Base-by-base conservation (phyloP, 208 protist species). In the Leishmania turanica region DNA sequence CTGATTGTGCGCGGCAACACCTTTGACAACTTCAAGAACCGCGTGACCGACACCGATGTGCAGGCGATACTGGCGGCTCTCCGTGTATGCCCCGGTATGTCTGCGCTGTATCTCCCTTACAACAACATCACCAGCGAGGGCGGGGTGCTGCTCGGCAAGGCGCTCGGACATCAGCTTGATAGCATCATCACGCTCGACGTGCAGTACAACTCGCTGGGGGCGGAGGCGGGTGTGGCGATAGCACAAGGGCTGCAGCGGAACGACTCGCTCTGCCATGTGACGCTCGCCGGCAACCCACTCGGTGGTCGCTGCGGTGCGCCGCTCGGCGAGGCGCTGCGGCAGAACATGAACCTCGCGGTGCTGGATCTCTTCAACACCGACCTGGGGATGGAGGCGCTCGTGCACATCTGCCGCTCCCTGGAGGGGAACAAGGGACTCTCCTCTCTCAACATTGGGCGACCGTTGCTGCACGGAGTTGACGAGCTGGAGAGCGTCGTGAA, bases 401-500 rank as follows among this genome's bases (percentile, higher is more conserved):
- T 95, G 64, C 75, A 86, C 19, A 79, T 97, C 47, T 75, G 75
- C 58, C 76, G 78, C 8, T 74, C 88, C 1, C 84, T 95, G 27
- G 83, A 74, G 49, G 75, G 74, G 8, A 93, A 95, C 76, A 79
- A 47, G 17, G 80, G 82, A 37, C 89, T 97, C 15, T 64, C 84
- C 15, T 85, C 88, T 6, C 83, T 97, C 13, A 89, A 93, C 79
- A 84, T 97, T 19, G 90, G 90, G 47, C 85, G 91, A 47, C 93
- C 91, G 42, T 87, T 93, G 49, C 79, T 95, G 64, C 77, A 60
- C 9, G 89, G 88, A 27, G 90, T 89, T 1, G 87, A 92, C 27
- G 93, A 97, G 69, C 84, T 94, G 40, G 78, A 84, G 53, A 93
- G 89, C 84, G 92, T 89, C n/a, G 84, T 93, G 42, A 84, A 93